These are phyloP conservation scores for Claviceps arundinis DNA, from an alignment of 2,329 filamentous ascomycete genomes.

Conservation along the genomic window DNA sequence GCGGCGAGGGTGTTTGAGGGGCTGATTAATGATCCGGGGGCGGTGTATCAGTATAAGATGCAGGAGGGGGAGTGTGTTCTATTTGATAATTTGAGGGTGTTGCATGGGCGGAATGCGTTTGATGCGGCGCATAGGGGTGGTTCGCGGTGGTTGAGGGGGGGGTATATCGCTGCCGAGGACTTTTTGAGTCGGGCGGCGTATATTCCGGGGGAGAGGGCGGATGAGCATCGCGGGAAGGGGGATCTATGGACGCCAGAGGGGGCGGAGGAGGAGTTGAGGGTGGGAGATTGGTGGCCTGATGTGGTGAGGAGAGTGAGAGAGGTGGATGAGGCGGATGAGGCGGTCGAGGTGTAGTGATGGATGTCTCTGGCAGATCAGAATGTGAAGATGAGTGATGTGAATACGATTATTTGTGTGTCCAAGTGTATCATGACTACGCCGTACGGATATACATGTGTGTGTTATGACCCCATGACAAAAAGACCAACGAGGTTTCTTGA, in stretches of 20 bases:
- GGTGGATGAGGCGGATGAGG: slow-evolving; percentile 7
- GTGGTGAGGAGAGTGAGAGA: slow-evolving; percentile 12
- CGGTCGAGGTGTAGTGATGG: neutral
- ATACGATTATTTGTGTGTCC: too few relatives aligned
- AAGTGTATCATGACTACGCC: too few relatives aligned
- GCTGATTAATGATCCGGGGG: slow-evolving; percentile 41
- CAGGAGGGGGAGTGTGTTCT: slow-evolving; percentile 76
- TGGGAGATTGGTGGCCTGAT: slow-evolving; percentile 15
- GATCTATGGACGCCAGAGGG: slow-evolving; percentile 12
- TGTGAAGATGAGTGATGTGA: too few relatives aligned
- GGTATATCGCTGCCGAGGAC: slow-evolving; percentile 55
- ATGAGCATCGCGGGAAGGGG: slow-evolving; percentile 10
- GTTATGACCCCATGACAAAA: too few relatives aligned
- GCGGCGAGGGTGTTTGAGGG: slow-evolving; percentile 43
- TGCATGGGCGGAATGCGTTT: slow-evolving; percentile 74
- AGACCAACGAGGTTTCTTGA: too few relatives aligned
- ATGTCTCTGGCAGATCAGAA: too few relatives aligned
- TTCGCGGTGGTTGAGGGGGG: slow-evolving; percentile 70
- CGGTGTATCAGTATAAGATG: slow-evolving; percentile 59
- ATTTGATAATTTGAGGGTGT: slow-evolving; percentile 78
- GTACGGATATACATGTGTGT: too few relatives aligned
- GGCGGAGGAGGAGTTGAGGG: slow-evolving; percentile 14
- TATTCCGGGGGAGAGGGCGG: slow-evolving; percentile 15
- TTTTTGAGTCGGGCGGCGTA: slow-evolving; percentile 24
- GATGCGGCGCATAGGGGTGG: slow-evolving; percentile 42